Percentiles rank a stretch among this genome's conserved stretches.
Evolutionary conservation across 192 early-diverging fungal species (phyloP).

Genomic region (Coemansia aciculifera): DNA sequence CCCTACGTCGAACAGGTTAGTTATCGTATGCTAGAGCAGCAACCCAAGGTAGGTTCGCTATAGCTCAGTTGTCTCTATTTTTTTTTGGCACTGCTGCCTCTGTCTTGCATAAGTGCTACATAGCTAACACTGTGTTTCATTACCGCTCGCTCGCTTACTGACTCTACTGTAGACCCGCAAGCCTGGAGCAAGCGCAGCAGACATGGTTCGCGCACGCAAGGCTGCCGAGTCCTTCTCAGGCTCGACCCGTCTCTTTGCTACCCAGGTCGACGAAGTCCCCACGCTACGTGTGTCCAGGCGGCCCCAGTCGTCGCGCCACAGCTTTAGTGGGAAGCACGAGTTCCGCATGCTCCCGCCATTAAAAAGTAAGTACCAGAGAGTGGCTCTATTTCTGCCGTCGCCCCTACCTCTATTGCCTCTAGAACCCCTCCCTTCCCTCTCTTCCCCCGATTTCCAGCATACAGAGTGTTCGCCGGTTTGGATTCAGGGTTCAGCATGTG

Average conservation of each 20-base stretch:
- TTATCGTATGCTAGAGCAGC: conserved; percentile 44
- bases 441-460: background rate
- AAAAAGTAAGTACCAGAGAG: conserved; percentile 33
- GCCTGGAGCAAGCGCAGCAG: conserved; percentile 24
- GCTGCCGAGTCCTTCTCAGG: conserved; percentile 39
- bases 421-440: background rate
- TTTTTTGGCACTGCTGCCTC: background rate
- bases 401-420: background rate
- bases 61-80: conserved; percentile 3
- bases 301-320: conserved; percentile 56
- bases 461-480: background rate
- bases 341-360: conserved; percentile 50
- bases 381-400: conserved; percentile 13
- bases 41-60: conserved; percentile 32
- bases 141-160: background rate
- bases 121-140: conserved; percentile 1
- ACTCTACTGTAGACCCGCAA: conserved; percentile 40
- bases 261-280: conserved; percentile 49
- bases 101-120: background rate
- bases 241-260: conserved; percentile 33
- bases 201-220: conserved; percentile 54
- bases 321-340: conserved; percentile 48
- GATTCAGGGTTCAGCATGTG: conserved; percentile 11
- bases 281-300: conserved; percentile 43
- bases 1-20: conserved; percentile 5